Percentiles rank a stretch among this genome's conserved stretches.
Conservation (phyloP, 352 stramenopile species). For the Pythium aristosporum region DNA sequence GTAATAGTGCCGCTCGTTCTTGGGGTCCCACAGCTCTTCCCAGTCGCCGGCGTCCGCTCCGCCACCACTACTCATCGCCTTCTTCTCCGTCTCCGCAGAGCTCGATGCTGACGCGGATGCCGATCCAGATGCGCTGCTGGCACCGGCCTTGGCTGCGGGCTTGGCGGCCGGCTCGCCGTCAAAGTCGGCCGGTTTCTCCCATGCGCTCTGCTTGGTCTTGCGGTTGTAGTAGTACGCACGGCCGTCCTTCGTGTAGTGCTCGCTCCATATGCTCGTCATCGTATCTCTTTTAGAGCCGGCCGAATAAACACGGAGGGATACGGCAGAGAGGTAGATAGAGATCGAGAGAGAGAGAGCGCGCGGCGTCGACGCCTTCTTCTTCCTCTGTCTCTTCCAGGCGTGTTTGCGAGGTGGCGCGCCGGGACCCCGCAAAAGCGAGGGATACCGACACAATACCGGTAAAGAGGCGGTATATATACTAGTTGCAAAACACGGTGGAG, state of each 20-base stretch:
- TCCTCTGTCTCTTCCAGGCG: not conserved
- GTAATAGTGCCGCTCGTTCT: slow-evolving; percentile 86
- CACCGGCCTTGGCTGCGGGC: not conserved
- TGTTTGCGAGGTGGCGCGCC: not conserved
- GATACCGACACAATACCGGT: slow-evolving; percentile 11
- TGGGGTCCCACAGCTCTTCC: slow-evolving; percentile 87
- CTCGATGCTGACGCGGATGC: not conserved
- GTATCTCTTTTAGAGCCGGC: not conserved
- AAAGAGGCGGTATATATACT: not conserved
- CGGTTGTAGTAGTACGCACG: slow-evolving; percentile 89
- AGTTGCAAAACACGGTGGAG: not conserved
- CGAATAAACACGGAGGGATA: not conserved
- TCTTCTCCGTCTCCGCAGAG: slow-evolving; percentile 19
- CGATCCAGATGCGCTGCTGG: not conserved
- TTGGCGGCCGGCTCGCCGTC: slow-evolving; percentile 45
- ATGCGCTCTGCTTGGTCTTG: slow-evolving; percentile 84
- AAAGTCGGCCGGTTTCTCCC: slow-evolving; percentile 81
- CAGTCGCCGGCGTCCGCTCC: slow-evolving; percentile 40
- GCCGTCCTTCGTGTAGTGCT: slow-evolving; percentile 85
- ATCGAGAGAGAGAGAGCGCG: not conserved
- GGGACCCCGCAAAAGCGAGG: slow-evolving; percentile 10
- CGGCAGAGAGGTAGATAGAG: not conserved
- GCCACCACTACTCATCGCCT: not conserved
- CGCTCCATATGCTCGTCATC: slow-evolving; percentile 61
- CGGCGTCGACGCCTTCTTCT: not conserved